Conservation (phyloP, 2,329 filamentous ascomycete genomes). For the Xylaria sp. region DNA sequence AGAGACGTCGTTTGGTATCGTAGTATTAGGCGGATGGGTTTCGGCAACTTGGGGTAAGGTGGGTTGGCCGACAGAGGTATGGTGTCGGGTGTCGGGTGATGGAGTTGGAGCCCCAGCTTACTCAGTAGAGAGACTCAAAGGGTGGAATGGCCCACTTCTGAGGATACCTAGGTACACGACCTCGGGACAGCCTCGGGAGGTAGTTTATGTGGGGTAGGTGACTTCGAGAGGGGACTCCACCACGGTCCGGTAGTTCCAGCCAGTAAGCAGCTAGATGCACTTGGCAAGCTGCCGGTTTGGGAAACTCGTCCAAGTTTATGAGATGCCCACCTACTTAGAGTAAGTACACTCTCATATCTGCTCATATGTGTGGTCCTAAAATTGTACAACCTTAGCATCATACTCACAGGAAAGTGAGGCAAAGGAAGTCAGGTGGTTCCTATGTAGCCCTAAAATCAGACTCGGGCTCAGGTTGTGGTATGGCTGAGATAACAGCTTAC, state of each 20-base stretch:
- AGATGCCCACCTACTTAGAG: no score
- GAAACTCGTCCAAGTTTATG: conserved; percentile 10
- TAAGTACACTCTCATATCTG: no score
- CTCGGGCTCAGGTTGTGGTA: no score
- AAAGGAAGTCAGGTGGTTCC: background rate
- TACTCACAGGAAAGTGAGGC: no score
- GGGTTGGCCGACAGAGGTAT: background rate
- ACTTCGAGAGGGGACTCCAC: conserved; percentile 15
- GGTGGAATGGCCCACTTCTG: no score
- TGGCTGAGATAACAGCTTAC: no score
- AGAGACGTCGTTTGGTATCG: background rate
- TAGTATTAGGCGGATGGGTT: no score
- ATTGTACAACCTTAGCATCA: background rate
- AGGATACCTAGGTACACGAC: no score
- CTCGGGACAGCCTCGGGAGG: no score
- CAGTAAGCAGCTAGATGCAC: conserved; percentile 10
- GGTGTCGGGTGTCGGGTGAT: background rate
- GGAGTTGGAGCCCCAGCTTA: no score
- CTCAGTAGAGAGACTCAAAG: no score
- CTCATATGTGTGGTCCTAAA: background rate
- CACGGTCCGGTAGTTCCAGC: conserved; percentile 33
- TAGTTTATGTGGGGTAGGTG: conserved; percentile 1
- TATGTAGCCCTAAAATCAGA: no score
- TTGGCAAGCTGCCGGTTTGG: conserved; percentile 13
- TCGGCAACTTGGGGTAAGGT: background rate